These are phyloP conservation scores for Suhomyces yuchorum DNA, from an alignment of 1,139 yeast genomes.

Conservation along the genomic window DNA sequence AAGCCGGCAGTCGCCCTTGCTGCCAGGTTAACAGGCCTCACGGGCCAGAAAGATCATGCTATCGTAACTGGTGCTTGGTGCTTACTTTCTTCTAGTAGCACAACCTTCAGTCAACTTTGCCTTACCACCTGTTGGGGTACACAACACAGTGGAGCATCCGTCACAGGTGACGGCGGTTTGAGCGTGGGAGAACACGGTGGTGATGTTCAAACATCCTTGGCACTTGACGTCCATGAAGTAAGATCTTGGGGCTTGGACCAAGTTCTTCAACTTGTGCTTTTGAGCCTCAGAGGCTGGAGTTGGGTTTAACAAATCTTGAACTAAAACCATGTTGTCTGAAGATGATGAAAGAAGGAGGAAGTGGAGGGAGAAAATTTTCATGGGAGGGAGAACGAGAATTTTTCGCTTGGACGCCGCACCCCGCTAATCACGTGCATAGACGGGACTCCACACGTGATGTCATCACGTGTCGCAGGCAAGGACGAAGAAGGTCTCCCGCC, in stretches of 20 bases:
- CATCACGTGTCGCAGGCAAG: too few species aligned
- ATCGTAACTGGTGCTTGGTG: slow-evolving; percentile 5
- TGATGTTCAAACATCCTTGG: slow-evolving; percentile 98
- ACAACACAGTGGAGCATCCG: slow-evolving; percentile 95
- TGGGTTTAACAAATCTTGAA: slow-evolving; percentile 70
- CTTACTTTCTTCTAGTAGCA: slow-evolving; percentile 98
- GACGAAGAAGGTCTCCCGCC: too few species aligned
- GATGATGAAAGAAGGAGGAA: slow-evolving; percentile 3
- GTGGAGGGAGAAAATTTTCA: slow-evolving; percentile 13
- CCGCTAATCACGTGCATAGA: background rate
- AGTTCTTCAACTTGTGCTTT: slow-evolving; percentile 95
- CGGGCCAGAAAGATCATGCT: slow-evolving; percentile 11
- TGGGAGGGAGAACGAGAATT: slow-evolving; percentile 7
- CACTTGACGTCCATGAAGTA: slow-evolving; percentile 99
- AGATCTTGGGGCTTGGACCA: slow-evolving; percentile 97
- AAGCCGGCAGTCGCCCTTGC: slow-evolving; percentile 7
- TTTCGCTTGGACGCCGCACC: slow-evolving; percentile 8
- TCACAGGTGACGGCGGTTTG: slow-evolving; percentile 99
- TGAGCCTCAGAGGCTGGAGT: slow-evolving; percentile 91
- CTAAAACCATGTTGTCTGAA: slow-evolving; percentile 21
- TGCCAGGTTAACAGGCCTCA: slow-evolving; percentile 6
- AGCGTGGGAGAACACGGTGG: slow-evolving; percentile 99
- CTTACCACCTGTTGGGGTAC: slow-evolving; percentile 99
- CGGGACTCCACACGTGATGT: too few species aligned
- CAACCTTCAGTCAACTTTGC: slow-evolving; percentile 99